A percentile compares a stretch with the other conserved stretches of the same genome.
Conservation (phyloP, 2,329 filamentous ascomycete genomes). For the Penicillium occitanis region DNA sequence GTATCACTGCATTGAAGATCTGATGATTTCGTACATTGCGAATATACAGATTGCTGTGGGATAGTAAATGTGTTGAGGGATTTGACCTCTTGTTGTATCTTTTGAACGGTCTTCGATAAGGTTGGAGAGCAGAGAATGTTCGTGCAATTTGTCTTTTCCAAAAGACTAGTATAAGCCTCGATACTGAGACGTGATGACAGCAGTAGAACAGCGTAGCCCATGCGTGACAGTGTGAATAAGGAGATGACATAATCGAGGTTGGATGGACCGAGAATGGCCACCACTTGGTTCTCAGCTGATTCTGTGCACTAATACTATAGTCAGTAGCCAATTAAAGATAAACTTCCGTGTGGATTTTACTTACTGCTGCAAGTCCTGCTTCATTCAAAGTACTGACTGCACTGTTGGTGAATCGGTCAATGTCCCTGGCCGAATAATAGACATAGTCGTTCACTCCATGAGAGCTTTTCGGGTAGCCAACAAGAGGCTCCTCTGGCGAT, state of each 20-base stretch:
- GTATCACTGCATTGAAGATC: not conserved
- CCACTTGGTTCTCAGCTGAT: not conserved
- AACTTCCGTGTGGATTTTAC: not conserved
- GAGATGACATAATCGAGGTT: not conserved
- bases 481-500: not conserved
- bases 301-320: not conserved
- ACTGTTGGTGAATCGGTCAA: not conserved
- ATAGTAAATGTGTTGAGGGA: not conserved
- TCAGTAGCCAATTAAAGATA: not conserved
- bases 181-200: not conserved
- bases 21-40: not conserved
- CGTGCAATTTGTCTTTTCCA: not conserved
- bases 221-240: not conserved
- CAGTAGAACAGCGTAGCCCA: not conserved
- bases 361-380: not conserved
- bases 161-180: not conserved
- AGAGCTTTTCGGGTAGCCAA: constrained; percentile 1
- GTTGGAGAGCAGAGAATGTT: not conserved
- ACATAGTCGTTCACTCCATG: constrained; percentile 1
- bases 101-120: not conserved
- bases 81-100: not conserved
- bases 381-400: not conserved
- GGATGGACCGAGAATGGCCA: not conserved
- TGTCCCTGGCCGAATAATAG: not conserved
- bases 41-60: not conserved